Evolutionary conservation across 495 filamentous ascomycete genomes (phyloP).

Genomic region (Podospora bellae-mahoneyi): DNA sequence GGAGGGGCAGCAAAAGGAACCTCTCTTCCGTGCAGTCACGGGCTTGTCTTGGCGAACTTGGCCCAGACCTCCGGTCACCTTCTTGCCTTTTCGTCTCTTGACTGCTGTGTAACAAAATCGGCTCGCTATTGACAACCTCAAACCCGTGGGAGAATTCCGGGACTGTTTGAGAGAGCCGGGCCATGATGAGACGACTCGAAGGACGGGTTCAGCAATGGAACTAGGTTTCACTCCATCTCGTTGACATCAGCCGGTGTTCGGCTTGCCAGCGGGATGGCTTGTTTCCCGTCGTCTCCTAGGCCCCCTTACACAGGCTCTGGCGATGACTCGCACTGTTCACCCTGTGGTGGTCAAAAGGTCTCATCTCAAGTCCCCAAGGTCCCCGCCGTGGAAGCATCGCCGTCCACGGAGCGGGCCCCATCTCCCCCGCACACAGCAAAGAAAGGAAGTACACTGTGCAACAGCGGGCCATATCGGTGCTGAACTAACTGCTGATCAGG

Average conservation of each 20-base stretch:
- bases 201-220: conserved; percentile 20
- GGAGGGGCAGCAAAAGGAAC: background rate
- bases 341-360: background rate
- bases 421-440: background rate
- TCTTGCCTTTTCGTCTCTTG: background rate
- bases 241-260: conserved; percentile 27
- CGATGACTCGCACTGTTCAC: conserved; percentile 1
- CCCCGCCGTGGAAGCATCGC: background rate
- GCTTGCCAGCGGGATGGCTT: conserved; percentile 4
- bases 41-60: no score
- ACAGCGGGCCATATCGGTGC: background rate
- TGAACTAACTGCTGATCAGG: background rate
- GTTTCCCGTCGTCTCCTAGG: conserved; percentile 3
- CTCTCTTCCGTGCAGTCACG: background rate
- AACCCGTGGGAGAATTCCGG: conserved; percentile 23
- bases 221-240: conserved; percentile 30
- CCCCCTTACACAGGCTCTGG: background rate
- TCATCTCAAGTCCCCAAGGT: background rate
- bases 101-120: conserved; percentile 3
- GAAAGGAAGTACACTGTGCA: background rate
- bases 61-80: background rate
- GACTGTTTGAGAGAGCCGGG: conserved; percentile 29
- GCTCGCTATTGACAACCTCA: conserved; percentile 2
- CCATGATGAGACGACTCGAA: background rate
- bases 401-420: background rate